Base-by-base conservation (phyloP, 805 yeast genomes). In the Cyberlindnera nakhonratchasimensis region DNA sequence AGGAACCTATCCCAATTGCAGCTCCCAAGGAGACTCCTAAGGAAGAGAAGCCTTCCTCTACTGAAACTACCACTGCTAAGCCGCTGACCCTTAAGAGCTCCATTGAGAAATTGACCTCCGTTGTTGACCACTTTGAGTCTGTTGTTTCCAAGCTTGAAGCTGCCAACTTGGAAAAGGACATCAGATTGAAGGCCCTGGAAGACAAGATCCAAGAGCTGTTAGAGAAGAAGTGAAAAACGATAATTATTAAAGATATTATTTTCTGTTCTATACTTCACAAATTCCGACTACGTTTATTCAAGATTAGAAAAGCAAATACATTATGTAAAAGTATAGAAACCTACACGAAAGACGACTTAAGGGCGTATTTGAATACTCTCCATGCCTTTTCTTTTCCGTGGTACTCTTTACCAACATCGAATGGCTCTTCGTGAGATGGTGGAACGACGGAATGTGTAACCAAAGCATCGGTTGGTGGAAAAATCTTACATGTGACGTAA, bases 51-150 rank as follows among this genome's bases (percentile, higher is more conserved):
- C 39, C 50, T 19, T 30, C 45, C 9, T 30, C 46, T 21, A 9
- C 51, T 26, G 50, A 40, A 31, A 51, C 53, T 22, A 34, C 53
- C 3, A 23, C 28, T 2, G 21, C 62, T 14, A 59, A 67, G 22
- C 77, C 86, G 16, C 72, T 84, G 24, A 84, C 89, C 1, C 69
- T 86, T 46, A 82, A 82, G 54, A 82, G 77, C 9, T 79, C 88
- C 1, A 81, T 85, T 24, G 91, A 82, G 50, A 81, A 75, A 48
- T 67, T 86, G 41, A 77, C 84, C 5, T 45, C 65, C 2, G 62
- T 86, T 25, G 88, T 82, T 17, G 65, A 67, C 3, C 66, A 71
- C 22, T 69, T 86, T 35, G 89, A 85, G 58, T 42, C 64, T 0
- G 76, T 80, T 33, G 74, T 86, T 34, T 54, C 67, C 10, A 70